phyloP scores from a whole-genome alignment of 352 stramenopile species.

The Phytophthora pistaciae region DNA sequence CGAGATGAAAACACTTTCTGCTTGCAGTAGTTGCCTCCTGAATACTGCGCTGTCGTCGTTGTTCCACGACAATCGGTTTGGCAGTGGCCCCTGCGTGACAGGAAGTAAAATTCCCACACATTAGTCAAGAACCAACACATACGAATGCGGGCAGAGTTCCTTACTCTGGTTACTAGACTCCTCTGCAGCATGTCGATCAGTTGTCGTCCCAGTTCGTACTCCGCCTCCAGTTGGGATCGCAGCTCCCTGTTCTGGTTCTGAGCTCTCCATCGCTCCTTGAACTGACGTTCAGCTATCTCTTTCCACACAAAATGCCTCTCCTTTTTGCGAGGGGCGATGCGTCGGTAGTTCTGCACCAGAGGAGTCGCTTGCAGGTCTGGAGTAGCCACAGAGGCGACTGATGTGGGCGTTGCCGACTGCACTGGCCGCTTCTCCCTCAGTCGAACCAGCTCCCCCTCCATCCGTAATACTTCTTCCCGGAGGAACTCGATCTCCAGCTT shows the following conservation, averaged over 20 bases:
- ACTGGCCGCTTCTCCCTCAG: neutral
- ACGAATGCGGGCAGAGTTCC: no score
- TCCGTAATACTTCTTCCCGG: conserved; percentile 23
- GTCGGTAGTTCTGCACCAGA: neutral
- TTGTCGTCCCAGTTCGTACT: neutral
- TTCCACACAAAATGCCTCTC: conserved; percentile 11
- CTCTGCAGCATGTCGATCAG: conserved; percentile 8
- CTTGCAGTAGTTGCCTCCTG: neutral
- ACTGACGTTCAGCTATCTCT: conserved; percentile 23
- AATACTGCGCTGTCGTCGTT: neutral
- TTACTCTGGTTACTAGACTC: neutral
- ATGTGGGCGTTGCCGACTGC: neutral
- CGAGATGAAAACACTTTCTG: neutral
- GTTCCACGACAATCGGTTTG: neutral
- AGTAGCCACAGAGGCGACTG: neutral
- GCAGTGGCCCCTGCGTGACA: neutral
- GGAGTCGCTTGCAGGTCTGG: neutral
- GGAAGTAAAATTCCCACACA: neutral
- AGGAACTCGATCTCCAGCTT: conserved; percentile 37
- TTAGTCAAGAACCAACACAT: neutral
- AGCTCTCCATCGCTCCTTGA: conserved; percentile 16
- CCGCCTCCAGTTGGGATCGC: neutral
- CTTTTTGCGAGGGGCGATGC: neutral
- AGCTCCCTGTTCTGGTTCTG: conserved; percentile 34
- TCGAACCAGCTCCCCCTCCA: conserved; percentile 27